These are phyloP conservation scores for Salix exigua DNA, from an alignment of 345 rosid genomes.

Conservation along the genomic window DNA sequence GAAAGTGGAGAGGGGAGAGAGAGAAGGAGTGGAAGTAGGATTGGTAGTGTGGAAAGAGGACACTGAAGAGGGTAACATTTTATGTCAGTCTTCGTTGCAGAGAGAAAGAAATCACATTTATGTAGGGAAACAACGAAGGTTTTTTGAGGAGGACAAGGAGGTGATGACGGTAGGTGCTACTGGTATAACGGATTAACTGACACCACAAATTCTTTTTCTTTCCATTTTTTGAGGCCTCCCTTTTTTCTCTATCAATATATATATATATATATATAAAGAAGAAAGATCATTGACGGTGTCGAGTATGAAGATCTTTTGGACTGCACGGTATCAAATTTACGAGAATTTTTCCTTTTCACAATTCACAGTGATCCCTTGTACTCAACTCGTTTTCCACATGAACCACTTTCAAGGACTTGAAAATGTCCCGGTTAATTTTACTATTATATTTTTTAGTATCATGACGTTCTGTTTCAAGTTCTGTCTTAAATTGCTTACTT, in stretches of 20 bases:
- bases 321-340: background rate
- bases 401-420: background rate
- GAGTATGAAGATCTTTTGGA: no score
- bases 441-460: background rate
- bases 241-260: background rate
- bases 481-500: background rate
- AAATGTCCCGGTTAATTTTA: background rate
- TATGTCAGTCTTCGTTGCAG: background rate
- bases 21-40: slow-evolving; percentile 12
- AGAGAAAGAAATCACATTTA: background rate
- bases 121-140: background rate
- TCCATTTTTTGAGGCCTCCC: background rate
- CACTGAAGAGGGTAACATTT: slow-evolving; percentile 32
- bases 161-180: background rate
- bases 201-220: slow-evolving; percentile 26
- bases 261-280: no score
- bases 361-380: background rate
- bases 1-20: slow-evolving; percentile 10
- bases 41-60: slow-evolving; percentile 27
- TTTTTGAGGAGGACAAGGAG: background rate
- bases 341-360: background rate
- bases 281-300: background rate
- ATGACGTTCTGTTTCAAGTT: background rate
- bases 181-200: slow-evolving; percentile 26
- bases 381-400: background rate